Evolutionary conservation across 805 yeast genomes (phyloP), one percentile per base, ranked within the genome.

Genomic region (Candida oleophila): DNA sequence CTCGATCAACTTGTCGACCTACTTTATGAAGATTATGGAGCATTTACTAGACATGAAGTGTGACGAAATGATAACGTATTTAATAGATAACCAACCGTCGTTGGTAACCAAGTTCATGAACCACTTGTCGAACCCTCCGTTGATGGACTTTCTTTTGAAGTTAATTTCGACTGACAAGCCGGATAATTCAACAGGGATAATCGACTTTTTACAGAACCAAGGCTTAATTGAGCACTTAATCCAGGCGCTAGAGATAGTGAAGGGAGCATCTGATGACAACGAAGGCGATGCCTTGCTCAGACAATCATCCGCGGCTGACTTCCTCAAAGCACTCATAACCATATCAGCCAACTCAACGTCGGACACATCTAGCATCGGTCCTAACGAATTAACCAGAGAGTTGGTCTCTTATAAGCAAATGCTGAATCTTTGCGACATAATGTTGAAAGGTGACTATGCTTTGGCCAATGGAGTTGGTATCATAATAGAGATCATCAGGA

Each of bases 1-100:
- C 47, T 82, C 91, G 30, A 85, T 89, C 54, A 80, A 82, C 49
- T 76, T 88, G 41, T 89, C 97, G 19, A 85, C 96, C 2, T 87
- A 86, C 65, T 89, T 94, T 66, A 88, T 92, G 82, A 91, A 89
- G 65, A 87, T 91, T 52, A 88, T 87, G 71, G 97, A 92, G 56
- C 76, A 72, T 48, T 61, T 73, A 50, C 57, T 73, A 45, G 78
- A 73, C 55, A 71, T 73, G 78, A 72, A 73, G 54, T 71, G 76
- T 53, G 78, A 72, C 49, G 77, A 73, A 48, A 71, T 73, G 76
- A 67, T 73, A 38, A 60, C 73, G 19, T 71, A 69, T 50, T 60
- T 73, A 32, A 69, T 73, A 45, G 76, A 71, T 41, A 69, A 69
- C 54, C 77, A 73, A 55, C 66, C 73, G 19, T 54, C 59, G 19